These are phyloP conservation scores for Protostelium mycophagum DNA, from an alignment of 78 protist genomes.

Conservation along the genomic window DNA sequence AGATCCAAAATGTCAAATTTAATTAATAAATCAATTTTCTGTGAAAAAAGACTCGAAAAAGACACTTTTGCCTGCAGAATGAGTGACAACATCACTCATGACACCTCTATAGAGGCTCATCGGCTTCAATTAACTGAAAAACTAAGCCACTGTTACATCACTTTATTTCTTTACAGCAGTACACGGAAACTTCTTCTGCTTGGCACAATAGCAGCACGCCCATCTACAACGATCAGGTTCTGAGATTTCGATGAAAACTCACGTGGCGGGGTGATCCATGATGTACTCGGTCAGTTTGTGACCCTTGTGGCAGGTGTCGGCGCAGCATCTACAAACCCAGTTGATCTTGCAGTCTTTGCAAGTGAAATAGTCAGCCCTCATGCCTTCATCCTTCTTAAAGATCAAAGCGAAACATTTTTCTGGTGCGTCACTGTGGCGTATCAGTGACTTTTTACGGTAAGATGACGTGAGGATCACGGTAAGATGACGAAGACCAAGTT, in stretches of 20 bases:
- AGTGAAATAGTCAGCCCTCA: not conserved
- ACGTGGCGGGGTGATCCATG: constrained; percentile 1
- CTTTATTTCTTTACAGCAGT: too few relatives aligned
- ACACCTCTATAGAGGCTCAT: too few relatives aligned
- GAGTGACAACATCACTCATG: too few relatives aligned
- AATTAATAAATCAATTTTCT: too few relatives aligned
- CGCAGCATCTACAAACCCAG: not conserved
- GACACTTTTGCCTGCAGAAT: too few relatives aligned
- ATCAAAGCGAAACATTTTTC: not conserved
- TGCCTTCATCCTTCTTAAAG: not conserved
- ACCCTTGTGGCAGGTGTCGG: not conserved
- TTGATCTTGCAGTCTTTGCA: not conserved
- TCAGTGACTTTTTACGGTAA: too few relatives aligned
- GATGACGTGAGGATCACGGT: too few relatives aligned
- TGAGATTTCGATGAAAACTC: not conserved
- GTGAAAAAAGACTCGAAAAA: too few relatives aligned
- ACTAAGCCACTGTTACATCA: too few relatives aligned
- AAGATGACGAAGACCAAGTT: not conserved
- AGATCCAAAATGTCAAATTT: too few relatives aligned
- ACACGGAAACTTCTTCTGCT: not conserved
- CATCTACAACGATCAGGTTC: not conserved
- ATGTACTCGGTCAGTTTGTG: not conserved
- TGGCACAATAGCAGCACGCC: not conserved
- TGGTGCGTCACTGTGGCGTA: not conserved
- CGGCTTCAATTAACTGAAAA: too few relatives aligned